Evolutionary conservation across 257 asterid genomes (phyloP), one percentile per base, ranked within the genome.

Genomic region (Jacaranda mimosifolia): DNA sequence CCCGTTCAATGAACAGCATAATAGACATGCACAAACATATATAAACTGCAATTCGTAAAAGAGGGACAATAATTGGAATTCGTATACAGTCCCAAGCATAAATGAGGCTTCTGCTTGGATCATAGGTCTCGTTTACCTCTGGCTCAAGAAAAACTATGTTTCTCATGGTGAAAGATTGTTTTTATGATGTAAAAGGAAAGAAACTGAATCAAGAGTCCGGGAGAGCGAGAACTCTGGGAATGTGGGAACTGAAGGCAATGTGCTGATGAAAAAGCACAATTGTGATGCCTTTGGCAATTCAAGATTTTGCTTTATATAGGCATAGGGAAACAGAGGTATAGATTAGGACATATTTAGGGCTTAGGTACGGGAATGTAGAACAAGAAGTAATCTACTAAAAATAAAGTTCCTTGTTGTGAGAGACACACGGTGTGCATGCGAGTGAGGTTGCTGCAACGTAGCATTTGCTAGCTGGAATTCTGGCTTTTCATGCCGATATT

Each of bases 341-440:
- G 85, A 68, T 75, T 70, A 73, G 73, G 81, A 77, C 72, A 74
- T 71, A 63, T 48, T 46, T 67, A 75, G 59, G 59, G 77, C 51
- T 76, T 82, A 81, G 87, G 83, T 82, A 81, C 79, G 80, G 79
- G 81, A 79, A 73, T 68, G 62, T 55, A 51, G 74, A 60, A 74
- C 59, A 76, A 36, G 76, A 75, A 79, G 86, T 70, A 77, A 68
- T 79, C 70, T 52, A 21, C 75, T 26, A 26, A 26, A 68, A 68
- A 52, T 74, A 68, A 72, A 65, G 48, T 62, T 77, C 72, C 62
- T 67, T 49, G 46, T 73, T 36, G 68, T 56, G 76, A 74, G 64
- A 72, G 89, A 88, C 92, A 83, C 89, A 74, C 88, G 92, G 89
- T 87, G 68, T 74, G 83, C 94, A 89, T 91, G 94, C 96, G 89